A percentile compares a stretch with the other conserved stretches of the same genome.
Conservation (phyloP, 225 moss, liverwort and hornwort species). For the Takakia lepidozioides region DNA sequence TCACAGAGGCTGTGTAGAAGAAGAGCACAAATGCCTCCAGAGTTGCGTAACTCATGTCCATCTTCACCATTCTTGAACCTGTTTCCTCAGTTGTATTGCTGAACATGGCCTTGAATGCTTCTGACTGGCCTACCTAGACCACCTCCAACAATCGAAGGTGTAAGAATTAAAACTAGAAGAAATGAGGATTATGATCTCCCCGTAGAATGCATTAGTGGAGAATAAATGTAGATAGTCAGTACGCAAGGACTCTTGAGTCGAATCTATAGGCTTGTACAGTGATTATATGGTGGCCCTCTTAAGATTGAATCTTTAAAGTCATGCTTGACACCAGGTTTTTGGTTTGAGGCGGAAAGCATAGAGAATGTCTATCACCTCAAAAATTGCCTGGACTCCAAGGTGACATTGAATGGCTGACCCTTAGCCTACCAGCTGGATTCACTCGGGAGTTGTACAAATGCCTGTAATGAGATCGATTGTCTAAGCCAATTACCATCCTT, state of each 20-base stretch:
- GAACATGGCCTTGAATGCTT: constrained; percentile 54
- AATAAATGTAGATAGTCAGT: too few relatives aligned
- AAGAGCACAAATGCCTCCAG: constrained; percentile 49
- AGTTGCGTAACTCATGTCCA: constrained; percentile 40
- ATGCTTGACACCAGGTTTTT: too few relatives aligned
- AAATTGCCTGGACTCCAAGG: too few relatives aligned
- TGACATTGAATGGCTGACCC: too few relatives aligned
- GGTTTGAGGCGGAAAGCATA: not conserved
- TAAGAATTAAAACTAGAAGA: constrained; percentile 14
- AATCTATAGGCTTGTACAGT: not conserved
- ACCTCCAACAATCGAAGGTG: too few relatives aligned
- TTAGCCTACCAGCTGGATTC: too few relatives aligned
- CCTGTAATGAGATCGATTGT: too few relatives aligned
- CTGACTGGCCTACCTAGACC: constrained; percentile 57
- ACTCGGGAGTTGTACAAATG: too few relatives aligned
- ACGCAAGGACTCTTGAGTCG: too few relatives aligned
- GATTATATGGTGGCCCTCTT: not conserved
- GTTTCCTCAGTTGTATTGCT: constrained; percentile 39
- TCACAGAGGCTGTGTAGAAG: constrained; percentile 49
- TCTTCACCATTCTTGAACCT: constrained; percentile 21
- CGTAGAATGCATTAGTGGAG: not conserved
- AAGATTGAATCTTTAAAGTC: too few relatives aligned
- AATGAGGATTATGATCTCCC: constrained; percentile 2
- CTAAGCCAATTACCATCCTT: not conserved
- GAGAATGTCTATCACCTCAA: not conserved